phyloP scores from a whole-genome alignment of 306 rosid species.

The Sphenostylis stenocarpa region DNA sequence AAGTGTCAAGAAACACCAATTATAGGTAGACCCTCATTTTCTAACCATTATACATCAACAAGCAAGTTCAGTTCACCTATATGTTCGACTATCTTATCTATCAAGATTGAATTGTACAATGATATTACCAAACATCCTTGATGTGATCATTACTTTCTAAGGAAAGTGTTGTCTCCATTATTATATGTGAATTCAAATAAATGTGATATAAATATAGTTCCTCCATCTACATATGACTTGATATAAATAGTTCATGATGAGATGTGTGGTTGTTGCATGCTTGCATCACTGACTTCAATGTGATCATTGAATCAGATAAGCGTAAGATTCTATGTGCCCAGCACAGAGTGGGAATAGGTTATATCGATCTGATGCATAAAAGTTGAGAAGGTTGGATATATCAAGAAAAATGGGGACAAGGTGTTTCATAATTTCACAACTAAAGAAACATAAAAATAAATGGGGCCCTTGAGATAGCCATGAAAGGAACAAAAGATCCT shows the following conservation, averaged over 20 bases:
- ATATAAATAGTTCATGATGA: not conserved
- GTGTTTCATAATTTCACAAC: conserved; percentile 4
- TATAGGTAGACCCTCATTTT: not conserved
- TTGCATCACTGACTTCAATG: not conserved
- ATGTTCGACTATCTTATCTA: not conserved
- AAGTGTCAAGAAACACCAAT: not conserved
- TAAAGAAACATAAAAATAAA: conserved; percentile 30
- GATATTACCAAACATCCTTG: not conserved
- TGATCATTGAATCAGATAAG: not conserved
- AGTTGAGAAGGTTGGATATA: conserved; percentile 15
- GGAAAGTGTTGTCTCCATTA: not conserved
- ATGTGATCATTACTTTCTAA: not conserved
- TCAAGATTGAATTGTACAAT: not conserved
- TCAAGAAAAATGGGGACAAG: conserved; percentile 16
- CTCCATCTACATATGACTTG: not conserved
- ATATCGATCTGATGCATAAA: conserved; percentile 9
- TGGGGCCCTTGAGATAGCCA: conserved; percentile 33
- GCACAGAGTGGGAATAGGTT: not conserved
- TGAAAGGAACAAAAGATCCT: conserved; percentile 34
- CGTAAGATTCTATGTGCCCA: not conserved
- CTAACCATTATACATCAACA: not conserved
- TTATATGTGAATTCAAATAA: not conserved
- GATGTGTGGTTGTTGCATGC: not conserved
- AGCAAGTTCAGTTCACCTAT: not conserved
- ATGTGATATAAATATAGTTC: not conserved